Base-by-base conservation (phyloP, 345 rosid genomes). In the Boechera stricta region DNA sequence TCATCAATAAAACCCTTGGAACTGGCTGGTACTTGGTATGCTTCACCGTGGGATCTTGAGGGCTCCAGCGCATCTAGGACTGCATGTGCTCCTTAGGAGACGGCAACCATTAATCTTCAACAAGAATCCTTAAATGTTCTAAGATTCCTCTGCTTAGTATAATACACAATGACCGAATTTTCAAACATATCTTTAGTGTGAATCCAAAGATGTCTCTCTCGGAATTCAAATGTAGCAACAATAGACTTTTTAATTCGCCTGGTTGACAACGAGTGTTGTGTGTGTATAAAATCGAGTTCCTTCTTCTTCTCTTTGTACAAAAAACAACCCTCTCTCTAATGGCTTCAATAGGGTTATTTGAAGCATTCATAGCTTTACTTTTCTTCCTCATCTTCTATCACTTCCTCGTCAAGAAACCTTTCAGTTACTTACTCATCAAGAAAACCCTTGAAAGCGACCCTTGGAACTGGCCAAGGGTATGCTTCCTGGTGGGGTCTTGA, bases 381-480 rank as follows among this genome's bases (percentile, higher is more conserved):
- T 15, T 10, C 39, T 56, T 56, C 31, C 61, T 31, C 61, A 6
- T 31, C 5, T 31, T 31, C 11, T 28, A 28, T 28, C 7, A 31
- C 61, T 56, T 56, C 5, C 39, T 56, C 2, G 1, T 56, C 61
- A 32, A 56, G 13, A 56, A 56, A 31, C 2, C 5, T 52, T 52
- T 52, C 13, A 52, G 21, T 56, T 13, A 31, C 61, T 6, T 56
- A 13, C 21, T 31, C 2, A 13, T 31, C 39, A 32, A 56, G 13
- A 56, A 56, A 29, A 3, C 10, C 21, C 21, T 31, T 31, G 10
- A 3, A 31, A 56, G 21, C 21, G 15, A 31, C 21, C 61, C 38
- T 31, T 31, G 61, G 61, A 56, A 56, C 38, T 56, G 39, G 61
- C 61, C 61, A 18, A 18, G 39, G 61, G 61, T 7, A 31, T 56